Base-by-base conservation (phyloP, 306 rosid genomes). In the Prunus armeniaca region DNA sequence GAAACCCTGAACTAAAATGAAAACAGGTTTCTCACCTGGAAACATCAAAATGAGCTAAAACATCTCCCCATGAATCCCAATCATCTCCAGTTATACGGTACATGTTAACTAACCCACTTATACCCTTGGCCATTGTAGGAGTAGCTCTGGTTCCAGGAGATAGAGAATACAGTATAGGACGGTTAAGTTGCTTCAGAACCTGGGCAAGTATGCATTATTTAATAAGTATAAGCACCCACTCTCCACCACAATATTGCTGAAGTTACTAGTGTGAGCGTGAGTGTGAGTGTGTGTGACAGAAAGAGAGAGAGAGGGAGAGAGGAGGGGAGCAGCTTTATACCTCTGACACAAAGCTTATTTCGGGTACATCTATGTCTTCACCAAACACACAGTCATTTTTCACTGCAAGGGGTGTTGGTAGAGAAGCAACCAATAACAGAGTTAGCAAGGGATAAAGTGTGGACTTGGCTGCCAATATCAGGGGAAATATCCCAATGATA, bases 361-460 rank as follows among this genome's bases (percentile, higher is more conserved):
- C 98, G 57, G 55, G 76, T 58, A 92, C 30, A 77, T 95, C 99
- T 83, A 95, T 86, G 88, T 95, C 99, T 51, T 81, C 91, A 20
- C 99, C 99, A 83, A 95, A 95, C 51, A 95, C 92, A 81, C 99
- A 95, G 65, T 95, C 99, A 83, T 86, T 93, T 86, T 95, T 95
- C 87, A 95, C 99, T 95, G 87, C 83, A 81, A 54, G 61, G 72
- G 46, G 45, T 56, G 15, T 76, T 74, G 34, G 15, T 24, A 61
- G 43, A 75, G 60, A 79, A 76, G 80, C 67, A 52, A 73, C 77
- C 12, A 69, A 65, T 32, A 74, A 52, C 38, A 73, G 78, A 55
- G 57, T 74, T 72, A 61, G 74, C 72, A 71, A 58, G 52, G 17
- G 52, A 60, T 65, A 51, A 64, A 65, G 34, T 17, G 70, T 10